phyloP scores from a whole-genome alignment of 306 rosid genomes.

The Cucumis sativus region Cucumber_9930_V3 NC_026656.2:17458001-17458500 shows the following conservation, averaged over 20 bases:
- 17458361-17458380: slow-evolving; percentile 68
- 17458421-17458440: slow-evolving; percentile 64
- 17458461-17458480: slow-evolving; percentile 81
- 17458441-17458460: slow-evolving; percentile 69
- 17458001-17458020: not conserved
- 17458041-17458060: not conserved
- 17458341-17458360: slow-evolving; percentile 79
- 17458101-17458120: not conserved
- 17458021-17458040: not conserved
- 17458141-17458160: not conserved
- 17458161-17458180: not conserved
- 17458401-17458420: slow-evolving; percentile 62
- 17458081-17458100: not conserved
- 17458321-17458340: slow-evolving; percentile 82
- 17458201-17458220: not conserved
- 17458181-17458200: not conserved
- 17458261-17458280: slow-evolving; percentile 79
- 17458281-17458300: slow-evolving; percentile 76
- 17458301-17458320: slow-evolving; percentile 73
- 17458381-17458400: slow-evolving; percentile 84
- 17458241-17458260: slow-evolving; percentile 86
- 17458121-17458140: not conserved
- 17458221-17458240: slow-evolving; percentile 20
- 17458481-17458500: slow-evolving; percentile 76
- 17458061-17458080: not conserved